Percentiles rank a stretch among this genome's conserved stretches.
These are phyloP conservation scores for Epicoccum sorghinum DNA, from an alignment of 2,329 filamentous ascomycete genomes.

Conservation along the genomic window DNA sequence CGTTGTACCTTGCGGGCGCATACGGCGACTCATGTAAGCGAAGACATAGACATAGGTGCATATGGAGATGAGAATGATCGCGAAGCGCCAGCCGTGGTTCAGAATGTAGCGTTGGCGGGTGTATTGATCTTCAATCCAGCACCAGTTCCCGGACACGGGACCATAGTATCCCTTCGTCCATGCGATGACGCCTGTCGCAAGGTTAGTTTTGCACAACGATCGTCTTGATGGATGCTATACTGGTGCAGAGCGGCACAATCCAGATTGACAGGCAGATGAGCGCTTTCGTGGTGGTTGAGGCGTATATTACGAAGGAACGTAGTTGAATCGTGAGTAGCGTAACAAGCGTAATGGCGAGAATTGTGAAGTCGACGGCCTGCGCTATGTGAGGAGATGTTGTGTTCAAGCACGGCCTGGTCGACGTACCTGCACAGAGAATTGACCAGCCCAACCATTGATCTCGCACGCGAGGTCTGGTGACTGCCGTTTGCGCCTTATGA, in stretches of 20 bases:
- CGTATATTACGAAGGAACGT: conserved; percentile 42
- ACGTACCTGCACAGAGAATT: conserved; percentile 53
- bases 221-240: conserved; percentile 18
- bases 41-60: conserved; percentile 54
- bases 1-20: conserved; percentile 14
- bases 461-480: conserved; percentile 44
- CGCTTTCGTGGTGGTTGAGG: conserved; percentile 35
- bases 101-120: conserved; percentile 53
- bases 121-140: conserved; percentile 52
- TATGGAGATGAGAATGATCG: conserved; percentile 51
- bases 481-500: conserved; percentile 34
- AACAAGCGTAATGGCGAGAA: conserved; percentile 54
- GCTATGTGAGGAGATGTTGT: neutral
- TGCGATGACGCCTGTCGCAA: conserved; percentile 12
- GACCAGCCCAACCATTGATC: conserved; percentile 54
- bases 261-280: conserved; percentile 49
- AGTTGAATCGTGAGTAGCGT: conserved; percentile 51
- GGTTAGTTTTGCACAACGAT: neutral
- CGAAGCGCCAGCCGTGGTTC: conserved; percentile 55
- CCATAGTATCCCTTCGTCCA: conserved; percentile 22
- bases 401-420: neutral
- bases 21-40: conserved; percentile 36
- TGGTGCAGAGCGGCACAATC: conserved; percentile 50
- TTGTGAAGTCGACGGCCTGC: conserved; percentile 47
- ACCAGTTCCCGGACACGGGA: conserved; percentile 57